Conservation (phyloP, 2,329 filamentous ascomycete genomes). For the Monascus ruber region DNA sequence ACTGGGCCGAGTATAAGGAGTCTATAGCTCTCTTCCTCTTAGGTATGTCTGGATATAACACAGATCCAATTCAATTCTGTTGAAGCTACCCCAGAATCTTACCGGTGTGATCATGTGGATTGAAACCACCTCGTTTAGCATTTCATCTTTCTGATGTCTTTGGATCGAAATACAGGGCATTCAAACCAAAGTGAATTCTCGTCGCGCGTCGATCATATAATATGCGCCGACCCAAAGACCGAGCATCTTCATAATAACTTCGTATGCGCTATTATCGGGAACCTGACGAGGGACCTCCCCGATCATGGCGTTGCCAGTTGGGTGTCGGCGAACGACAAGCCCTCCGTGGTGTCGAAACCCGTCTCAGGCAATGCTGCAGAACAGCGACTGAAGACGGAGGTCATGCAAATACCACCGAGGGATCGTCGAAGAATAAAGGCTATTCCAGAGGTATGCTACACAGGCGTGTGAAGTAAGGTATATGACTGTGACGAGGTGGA, state of each 20-base stretch:
- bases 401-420: conserved; percentile 50
- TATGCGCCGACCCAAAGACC: conserved; percentile 40
- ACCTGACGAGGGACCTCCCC: conserved; percentile 48
- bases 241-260: conserved; percentile 54
- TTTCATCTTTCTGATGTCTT: conserved; percentile 8
- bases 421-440: conserved; percentile 49
- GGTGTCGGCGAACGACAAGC: conserved; percentile 50
- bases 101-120: neutral
- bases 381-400: conserved; percentile 51
- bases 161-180: conserved; percentile 32
- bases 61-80: no score
- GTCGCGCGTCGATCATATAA: conserved; percentile 44
- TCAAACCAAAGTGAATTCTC: conserved; percentile 52
- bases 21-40: conserved; percentile 46
- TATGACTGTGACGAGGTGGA: neutral
- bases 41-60: conserved; percentile 29
- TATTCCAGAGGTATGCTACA: conserved; percentile 35
- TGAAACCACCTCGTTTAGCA: conserved; percentile 1
- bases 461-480: neutral
- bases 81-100: no score
- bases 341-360: conserved; percentile 37
- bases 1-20: conserved; percentile 51
- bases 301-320: conserved; percentile 52
- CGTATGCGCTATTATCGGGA: conserved; percentile 47
- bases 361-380: conserved; percentile 50